Percentiles rank a stretch among this genome's conserved stretches.
Conservation (phyloP, 148 eudicot genomes). For the Rhododendron molle region DNA sequence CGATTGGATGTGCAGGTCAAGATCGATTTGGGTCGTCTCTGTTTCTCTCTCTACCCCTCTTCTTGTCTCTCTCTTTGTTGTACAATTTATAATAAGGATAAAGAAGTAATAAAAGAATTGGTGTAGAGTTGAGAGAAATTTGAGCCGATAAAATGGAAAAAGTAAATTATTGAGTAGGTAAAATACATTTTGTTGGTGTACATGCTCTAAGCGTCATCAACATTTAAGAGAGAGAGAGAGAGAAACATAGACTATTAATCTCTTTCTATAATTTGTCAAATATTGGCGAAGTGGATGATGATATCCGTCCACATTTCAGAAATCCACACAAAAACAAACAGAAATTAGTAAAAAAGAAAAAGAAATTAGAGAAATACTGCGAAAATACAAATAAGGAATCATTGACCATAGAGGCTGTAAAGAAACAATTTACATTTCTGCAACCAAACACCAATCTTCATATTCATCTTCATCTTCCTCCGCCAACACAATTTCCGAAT, state of each 20-base stretch:
- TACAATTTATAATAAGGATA: no score
- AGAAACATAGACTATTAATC: neutral
- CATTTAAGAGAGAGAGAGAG: no score
- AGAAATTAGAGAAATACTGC: neutral
- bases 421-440: slow-evolving; percentile 18
- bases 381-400: neutral
- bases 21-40: no score
- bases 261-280: neutral
- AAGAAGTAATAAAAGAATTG: no score
- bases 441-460: slow-evolving; percentile 56
- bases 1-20: no score
- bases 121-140: no score
- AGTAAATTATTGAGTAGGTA: no score
- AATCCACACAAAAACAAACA: neutral
- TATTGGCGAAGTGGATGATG: neutral
- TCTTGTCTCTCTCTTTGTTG: no score
- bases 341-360: neutral
- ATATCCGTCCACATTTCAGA: neutral
- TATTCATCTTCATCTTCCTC: slow-evolving; percentile 42
- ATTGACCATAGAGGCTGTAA: neutral
- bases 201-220: no score
- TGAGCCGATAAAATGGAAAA: no score
- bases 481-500: slow-evolving; percentile 27
- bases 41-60: no score
- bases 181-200: no score